Conservation (phyloP, 345 rosid genomes). For the Citrus sinensis region DNA sequence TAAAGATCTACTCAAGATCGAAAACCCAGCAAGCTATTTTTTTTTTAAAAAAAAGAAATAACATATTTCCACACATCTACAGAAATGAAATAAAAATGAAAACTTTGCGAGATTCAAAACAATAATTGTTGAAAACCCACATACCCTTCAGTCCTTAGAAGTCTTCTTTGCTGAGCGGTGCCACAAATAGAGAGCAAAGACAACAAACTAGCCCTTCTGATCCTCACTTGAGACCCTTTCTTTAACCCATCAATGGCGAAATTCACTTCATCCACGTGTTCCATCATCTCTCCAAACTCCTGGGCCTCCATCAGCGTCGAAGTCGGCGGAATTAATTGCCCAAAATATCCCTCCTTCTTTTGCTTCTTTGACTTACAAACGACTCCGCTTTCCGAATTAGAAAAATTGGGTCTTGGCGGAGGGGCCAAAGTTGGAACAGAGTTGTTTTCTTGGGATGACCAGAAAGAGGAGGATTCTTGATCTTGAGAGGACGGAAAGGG, state of each 20-base stretch:
- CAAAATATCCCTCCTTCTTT: constrained; percentile 30
- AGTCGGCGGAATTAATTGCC: constrained; percentile 37
- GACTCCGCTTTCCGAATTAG: constrained; percentile 27
- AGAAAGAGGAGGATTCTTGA: constrained; percentile 72
- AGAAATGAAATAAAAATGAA: neutral
- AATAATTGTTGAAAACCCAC: constrained; percentile 10
- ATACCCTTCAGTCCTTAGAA: constrained; percentile 74
- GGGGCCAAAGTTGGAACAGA: constrained; percentile 3
- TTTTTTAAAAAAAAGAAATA: too few relatives aligned
- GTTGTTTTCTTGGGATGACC: constrained; percentile 42
- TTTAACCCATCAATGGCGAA: constrained; percentile 90
- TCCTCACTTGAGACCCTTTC: constrained; percentile 77
- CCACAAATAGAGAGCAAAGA: constrained; percentile 79
- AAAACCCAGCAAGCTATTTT: neutral
- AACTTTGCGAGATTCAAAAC: neutral
- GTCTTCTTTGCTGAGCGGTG: constrained; percentile 72
- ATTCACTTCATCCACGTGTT: constrained; percentile 93
- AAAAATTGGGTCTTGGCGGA: constrained; percentile 6
- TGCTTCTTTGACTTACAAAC: constrained; percentile 55
- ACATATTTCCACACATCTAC: neutral
- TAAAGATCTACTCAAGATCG: neutral
- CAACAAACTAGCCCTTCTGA: constrained; percentile 73
- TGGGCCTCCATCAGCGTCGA: constrained; percentile 94
- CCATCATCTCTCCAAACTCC: constrained; percentile 99
- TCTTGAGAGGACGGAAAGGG: constrained; percentile 65